Conservation (phyloP, 2,329 filamentous ascomycete genomes). For the Colletotrichum siamense region DNA sequence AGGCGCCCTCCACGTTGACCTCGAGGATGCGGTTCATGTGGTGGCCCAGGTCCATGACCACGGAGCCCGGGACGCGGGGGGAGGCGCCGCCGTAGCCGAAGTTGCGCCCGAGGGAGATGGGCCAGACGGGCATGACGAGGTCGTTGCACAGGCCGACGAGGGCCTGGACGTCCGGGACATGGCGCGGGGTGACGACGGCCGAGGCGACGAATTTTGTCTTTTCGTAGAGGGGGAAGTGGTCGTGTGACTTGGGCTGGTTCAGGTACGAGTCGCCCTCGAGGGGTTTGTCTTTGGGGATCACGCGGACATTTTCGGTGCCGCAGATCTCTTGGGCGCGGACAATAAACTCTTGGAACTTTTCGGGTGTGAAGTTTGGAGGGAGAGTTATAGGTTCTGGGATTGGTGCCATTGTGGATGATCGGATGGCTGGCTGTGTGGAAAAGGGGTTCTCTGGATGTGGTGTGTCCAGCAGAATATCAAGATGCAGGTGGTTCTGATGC, state of each 20-base stretch:
- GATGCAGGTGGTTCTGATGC: not conserved
- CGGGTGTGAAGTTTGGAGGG: constrained; percentile 16
- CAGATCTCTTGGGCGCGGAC: constrained; percentile 22
- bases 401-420: not conserved
- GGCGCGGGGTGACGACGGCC: constrained; percentile 36
- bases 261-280: constrained; percentile 23
- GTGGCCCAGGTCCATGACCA: constrained; percentile 45
- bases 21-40: constrained; percentile 46
- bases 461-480: not conserved
- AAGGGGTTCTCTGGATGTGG: not conserved
- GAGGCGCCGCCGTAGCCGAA: constrained; percentile 49
- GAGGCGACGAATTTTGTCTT: constrained; percentile 48
- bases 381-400: constrained; percentile 4
- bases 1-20: constrained; percentile 41
- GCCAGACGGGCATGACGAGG: constrained; percentile 38
- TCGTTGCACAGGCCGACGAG: constrained; percentile 41
- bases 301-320: constrained; percentile 28
- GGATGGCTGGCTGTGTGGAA: not conserved
- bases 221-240: constrained; percentile 43
- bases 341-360: constrained; percentile 28
- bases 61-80: constrained; percentile 45
- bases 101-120: constrained; percentile 43
- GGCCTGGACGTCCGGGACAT: constrained; percentile 49
- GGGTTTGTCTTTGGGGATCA: constrained; percentile 10
- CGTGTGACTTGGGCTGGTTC: constrained; percentile 33